Percentiles rank a stretch among this genome's conserved stretches.
Conservation (phyloP, 352 stramenopile genomes). For the Pythium pyrilobum region DNA sequence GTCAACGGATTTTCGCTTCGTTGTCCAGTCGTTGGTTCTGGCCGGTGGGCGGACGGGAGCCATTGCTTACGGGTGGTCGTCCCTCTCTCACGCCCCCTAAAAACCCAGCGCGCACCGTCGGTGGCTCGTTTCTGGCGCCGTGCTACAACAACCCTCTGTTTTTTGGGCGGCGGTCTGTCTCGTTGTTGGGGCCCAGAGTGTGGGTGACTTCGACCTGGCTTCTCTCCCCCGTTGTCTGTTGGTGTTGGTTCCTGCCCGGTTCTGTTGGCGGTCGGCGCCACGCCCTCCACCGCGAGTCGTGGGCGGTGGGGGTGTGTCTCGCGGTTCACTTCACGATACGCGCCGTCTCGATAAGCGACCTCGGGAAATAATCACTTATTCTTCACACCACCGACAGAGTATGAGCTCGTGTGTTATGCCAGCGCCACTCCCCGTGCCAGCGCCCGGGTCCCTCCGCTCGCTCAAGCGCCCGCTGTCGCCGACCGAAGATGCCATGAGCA, state of each 20-base stretch:
- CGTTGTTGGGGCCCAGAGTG: conserved; percentile 4
- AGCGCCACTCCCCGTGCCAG: conserved; percentile 28
- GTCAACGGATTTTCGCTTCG: conserved; percentile 12
- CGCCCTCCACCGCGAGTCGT: too few relatives aligned
- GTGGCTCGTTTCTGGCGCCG: conserved; percentile 11
- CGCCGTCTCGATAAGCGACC: background rate
- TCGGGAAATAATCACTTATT: background rate
- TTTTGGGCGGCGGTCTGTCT: conserved; percentile 8
- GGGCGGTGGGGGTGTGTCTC: too few relatives aligned
- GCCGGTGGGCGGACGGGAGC: background rate
- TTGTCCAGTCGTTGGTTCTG: conserved; percentile 5
- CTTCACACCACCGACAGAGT: background rate
- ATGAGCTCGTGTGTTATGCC: conserved; percentile 63
- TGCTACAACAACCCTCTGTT: conserved; percentile 18
- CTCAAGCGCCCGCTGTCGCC: conserved; percentile 55
- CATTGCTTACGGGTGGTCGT: background rate
- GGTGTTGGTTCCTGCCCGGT: conserved; percentile 3
- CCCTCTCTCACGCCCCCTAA: background rate
- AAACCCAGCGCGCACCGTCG: conserved; percentile 1
- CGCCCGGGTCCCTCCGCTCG: conserved; percentile 22
- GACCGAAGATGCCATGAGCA: conserved; percentile 41
- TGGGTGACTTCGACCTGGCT: too few relatives aligned
- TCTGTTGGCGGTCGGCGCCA: conserved; percentile 4
- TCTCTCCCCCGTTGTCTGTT: too few relatives aligned
- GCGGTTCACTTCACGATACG: conserved; percentile 1